Base-by-base conservation (phyloP, 306 rosid species). In the Prunus padus region DNA sequence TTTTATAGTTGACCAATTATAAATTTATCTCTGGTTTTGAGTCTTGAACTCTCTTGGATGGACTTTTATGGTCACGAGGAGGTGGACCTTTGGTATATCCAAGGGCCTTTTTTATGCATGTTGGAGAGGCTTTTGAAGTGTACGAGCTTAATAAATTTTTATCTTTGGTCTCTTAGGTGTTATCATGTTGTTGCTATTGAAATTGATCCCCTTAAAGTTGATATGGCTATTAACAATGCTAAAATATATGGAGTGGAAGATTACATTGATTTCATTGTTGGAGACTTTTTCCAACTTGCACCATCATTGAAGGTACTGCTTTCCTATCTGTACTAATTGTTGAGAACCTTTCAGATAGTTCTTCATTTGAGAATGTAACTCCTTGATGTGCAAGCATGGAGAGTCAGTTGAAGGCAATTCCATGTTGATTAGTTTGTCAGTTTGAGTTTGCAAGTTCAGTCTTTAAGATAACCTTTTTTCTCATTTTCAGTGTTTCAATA, bases 201-300 rank as follows among this genome's bases (percentile, higher is more conserved):
- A 66, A 82, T 74, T 49, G 76, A 78, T 75, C 83, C 86, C n/a
- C 60, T 28, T 33, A 78, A 26, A 40, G 71, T 82, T 62, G 62
- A 31, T 33, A 69, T 82, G 71, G 86, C 86, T 4, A 40, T 64
- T 63, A 69, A 82, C 57, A 82, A 82, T 74, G 86, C 86, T 7
- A 74, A 71, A 65, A 73, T 82, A 25, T 78, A 82, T 49, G 86
- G 77, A 46, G 80, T 78, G 45, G 75, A 82, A 70, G 83, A 78
- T 25, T 56, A 47, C 63, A 78, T 82, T 2, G 86, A 78, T 74
- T 78, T 82, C 75, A 70, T 78, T 47, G 80, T 82, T 55, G 86
- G 86, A 33, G 86, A 82, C 52, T 82, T 82, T 72, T 78, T 82
- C 33, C 61, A 64, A 40, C 86, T 82, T 70, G 83, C 83, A 11